A percentile compares a stretch with the other conserved stretches of the same genome.
Evolutionary conservation across 73 alveolate genomes (phyloP).

Genomic region (Paramecium biaurelia): DNA sequence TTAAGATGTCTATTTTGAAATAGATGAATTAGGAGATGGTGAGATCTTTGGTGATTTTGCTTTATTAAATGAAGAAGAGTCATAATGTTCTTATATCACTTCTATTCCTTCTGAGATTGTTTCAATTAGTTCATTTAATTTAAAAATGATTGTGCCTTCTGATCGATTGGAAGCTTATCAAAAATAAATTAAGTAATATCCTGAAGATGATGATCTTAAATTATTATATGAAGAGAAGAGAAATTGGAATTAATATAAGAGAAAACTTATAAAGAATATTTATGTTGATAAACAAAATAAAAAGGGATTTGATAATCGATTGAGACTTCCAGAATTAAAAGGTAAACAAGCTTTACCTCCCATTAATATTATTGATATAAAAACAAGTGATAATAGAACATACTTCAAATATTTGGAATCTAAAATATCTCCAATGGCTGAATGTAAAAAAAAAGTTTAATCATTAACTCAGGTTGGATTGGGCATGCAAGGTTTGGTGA

Average conservation of each 20-base stretch:
- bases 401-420: constrained; percentile 55
- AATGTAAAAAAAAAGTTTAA: constrained; percentile 26
- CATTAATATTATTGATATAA: constrained; percentile 60
- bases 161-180: constrained; percentile 42
- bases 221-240: constrained; percentile 50
- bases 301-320: constrained; percentile 58
- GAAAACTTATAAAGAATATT: constrained; percentile 5
- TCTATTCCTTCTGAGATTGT: constrained; percentile 55
- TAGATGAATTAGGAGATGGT: constrained; percentile 58
- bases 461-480: not conserved
- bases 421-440: constrained; percentile 48
- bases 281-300: constrained; percentile 54
- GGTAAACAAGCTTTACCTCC: constrained; percentile 28
- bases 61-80: constrained; percentile 20
- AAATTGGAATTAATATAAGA: constrained; percentile 48
- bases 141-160: constrained; percentile 48
- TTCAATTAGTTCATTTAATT: constrained; percentile 53
- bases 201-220: constrained; percentile 49
- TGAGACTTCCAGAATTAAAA: constrained; percentile 48
- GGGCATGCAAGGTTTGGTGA: not conserved
- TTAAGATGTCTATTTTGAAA: constrained; percentile 12
- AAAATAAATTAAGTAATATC: constrained; percentile 54
- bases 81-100: constrained; percentile 51
- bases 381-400: constrained; percentile 58
- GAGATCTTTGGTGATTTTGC: constrained; percentile 59